These are phyloP conservation scores for Aquilaria yunnanensis DNA, from an alignment of 345 rosid species.

Conservation along the genomic window DNA sequence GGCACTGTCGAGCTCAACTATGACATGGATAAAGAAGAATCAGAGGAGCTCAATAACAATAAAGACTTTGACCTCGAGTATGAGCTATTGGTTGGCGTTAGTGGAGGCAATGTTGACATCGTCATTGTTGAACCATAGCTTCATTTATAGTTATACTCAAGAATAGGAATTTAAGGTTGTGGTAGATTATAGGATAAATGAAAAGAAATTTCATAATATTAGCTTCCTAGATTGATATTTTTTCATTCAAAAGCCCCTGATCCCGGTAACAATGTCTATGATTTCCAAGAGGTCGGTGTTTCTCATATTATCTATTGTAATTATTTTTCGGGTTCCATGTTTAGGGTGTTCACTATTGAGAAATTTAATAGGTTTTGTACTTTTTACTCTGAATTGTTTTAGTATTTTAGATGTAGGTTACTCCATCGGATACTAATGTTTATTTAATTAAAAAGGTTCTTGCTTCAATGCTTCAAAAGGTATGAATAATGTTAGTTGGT, in stretches of 20 bases:
- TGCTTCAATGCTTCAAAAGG: constrained; percentile 91
- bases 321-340: not conserved
- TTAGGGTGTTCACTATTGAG: not conserved
- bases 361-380: not conserved
- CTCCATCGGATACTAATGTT: constrained; percentile 88
- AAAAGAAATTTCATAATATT: constrained; percentile 85
- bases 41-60: constrained; percentile 82
- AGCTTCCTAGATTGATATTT: constrained; percentile 81
- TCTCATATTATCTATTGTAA: not conserved
- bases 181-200: constrained; percentile 85
- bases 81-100: constrained; percentile 46
- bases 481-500: constrained; percentile 10
- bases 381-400: constrained; percentile 3
- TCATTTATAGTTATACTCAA: constrained; percentile 43
- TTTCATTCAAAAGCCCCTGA: constrained; percentile 94
- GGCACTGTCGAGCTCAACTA: constrained; percentile 61
- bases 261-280: constrained; percentile 86
- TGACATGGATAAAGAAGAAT: constrained; percentile 80
- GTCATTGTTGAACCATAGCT: constrained; percentile 65
- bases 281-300: constrained; percentile 72
- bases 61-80: constrained; percentile 89
- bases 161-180: constrained; percentile 89
- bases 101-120: constrained; percentile 44
- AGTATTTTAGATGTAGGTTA: constrained; percentile 72
- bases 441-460: constrained; percentile 86